These are phyloP conservation scores for Choricystis sp. DNA, from an alignment of 139 green algal species.

Conservation along the genomic window DNA sequence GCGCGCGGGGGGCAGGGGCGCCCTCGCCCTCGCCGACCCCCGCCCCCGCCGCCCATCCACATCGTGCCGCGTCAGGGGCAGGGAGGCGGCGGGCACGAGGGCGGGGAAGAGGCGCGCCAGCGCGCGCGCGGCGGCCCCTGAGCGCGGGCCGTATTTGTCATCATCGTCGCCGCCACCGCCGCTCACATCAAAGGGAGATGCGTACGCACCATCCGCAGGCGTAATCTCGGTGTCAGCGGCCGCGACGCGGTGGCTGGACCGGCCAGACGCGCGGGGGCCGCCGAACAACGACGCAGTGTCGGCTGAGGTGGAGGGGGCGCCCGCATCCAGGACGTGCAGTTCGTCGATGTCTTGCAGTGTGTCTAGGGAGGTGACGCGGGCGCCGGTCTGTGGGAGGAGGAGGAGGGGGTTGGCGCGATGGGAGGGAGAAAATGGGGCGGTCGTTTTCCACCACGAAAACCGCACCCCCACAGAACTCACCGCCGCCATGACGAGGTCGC, in stretches of 20 bases:
- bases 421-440: neutral
- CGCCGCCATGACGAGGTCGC: neutral
- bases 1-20: too few species aligned
- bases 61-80: neutral
- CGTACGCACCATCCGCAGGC: too few species aligned
- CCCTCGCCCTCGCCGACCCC: too few species aligned
- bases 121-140: too few species aligned
- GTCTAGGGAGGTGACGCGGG: neutral
- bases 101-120: neutral
- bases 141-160: neutral
- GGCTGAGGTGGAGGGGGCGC: neutral
- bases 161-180: neutral
- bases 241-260: too few species aligned
- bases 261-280: too few species aligned
- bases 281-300: too few species aligned
- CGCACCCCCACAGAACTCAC: neutral
- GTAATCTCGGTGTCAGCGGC: too few species aligned
- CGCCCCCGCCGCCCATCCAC: too few species aligned
- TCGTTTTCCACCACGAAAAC: neutral
- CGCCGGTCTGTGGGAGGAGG: neutral
- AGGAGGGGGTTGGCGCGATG: neutral
- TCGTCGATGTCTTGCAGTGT: neutral
- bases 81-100: neutral
- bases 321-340: neutral
- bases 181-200: neutral